Base-by-base conservation (phyloP, 345 rosid species). In the Cochlearia excelsa region DNA sequence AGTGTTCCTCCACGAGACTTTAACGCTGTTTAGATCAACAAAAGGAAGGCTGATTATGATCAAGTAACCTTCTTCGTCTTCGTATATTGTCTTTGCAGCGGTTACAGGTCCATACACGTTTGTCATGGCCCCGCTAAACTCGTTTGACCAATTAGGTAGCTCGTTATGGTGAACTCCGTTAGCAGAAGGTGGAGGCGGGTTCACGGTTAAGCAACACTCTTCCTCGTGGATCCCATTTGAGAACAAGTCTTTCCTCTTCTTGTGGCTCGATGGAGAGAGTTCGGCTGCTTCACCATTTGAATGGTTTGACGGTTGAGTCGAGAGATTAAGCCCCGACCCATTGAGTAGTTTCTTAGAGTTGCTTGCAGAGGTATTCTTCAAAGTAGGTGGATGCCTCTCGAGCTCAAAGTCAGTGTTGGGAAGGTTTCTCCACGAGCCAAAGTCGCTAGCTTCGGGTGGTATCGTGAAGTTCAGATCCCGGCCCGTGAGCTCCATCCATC, bases 1-100 rank as follows among this genome's bases (percentile, higher is more conserved):
- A 54, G 95, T 85, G 66, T 93, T 93, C 76, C 94, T 84, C 99
- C 97, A 93, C 9, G 99, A 82, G 53, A 93, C 99, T 67, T 93
- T 93, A 41, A 89, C 97, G 65, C 84, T 87, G 58, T 84, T 87
- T 57, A 89, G 84, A 78, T 93, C 99, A 43, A 87, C 95, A 57
- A 87, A 89, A 30, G 97, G 95, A 72, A 93, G 69, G 73, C 88
- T 93, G 67, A 93, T 77, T 44, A 93, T 85, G 66, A 93, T 82
- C 77, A 93, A 70, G 73, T 77, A 93, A 23, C 84, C 84, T 54
- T 78, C 74, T 54, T 89, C 95, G 30, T 93, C 99, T 66, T 93
- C 95, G 0, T 93, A 93, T 38, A 89, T 87, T 6, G 97, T 82
- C 77, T 93, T 87, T 1, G 99, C 92, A 53, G 95, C 99, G 10